These are phyloP conservation scores for Prorocentrum cordatum DNA, from an alignment of 169 alveolate genomes.

Conservation along the genomic window DNA sequence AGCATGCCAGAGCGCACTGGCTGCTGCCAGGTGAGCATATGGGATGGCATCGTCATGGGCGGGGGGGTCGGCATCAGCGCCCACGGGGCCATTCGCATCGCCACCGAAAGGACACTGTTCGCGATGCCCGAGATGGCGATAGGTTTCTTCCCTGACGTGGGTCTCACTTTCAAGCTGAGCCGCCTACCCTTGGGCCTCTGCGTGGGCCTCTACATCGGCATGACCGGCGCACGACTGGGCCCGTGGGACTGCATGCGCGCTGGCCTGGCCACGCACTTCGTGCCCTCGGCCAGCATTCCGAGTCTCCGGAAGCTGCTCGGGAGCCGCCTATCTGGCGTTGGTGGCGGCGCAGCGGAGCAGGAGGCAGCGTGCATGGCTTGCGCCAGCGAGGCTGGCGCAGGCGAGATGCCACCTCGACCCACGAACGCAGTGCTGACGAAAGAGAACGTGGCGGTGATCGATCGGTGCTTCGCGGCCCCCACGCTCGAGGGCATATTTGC, in stretches of 20 bases:
- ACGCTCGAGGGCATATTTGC: background rate
- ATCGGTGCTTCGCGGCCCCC: slow-evolving; percentile 23
- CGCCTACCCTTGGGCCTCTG: background rate
- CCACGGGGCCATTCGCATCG: slow-evolving; percentile 48
- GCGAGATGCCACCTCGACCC: background rate
- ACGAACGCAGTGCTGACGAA: background rate
- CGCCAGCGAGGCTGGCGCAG: too few relatives aligned
- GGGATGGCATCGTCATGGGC: slow-evolving; percentile 58
- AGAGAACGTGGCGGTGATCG: slow-evolving; percentile 7
- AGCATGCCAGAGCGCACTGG: slow-evolving; percentile 19
- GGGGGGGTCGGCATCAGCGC: slow-evolving; percentile 40
- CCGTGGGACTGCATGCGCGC: slow-evolving; percentile 56
- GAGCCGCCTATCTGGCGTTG: too few relatives aligned
- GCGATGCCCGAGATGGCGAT: slow-evolving; percentile 69
- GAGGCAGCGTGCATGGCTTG: too few relatives aligned
- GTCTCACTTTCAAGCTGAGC: slow-evolving; percentile 1
- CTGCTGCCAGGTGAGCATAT: slow-evolving; percentile 16
- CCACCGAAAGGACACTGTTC: slow-evolving; percentile 41
- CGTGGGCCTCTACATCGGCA: slow-evolving; percentile 37
- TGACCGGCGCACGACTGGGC: slow-evolving; percentile 27
- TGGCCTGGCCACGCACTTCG: slow-evolving; percentile 41
- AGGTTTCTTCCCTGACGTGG: slow-evolving; percentile 51
- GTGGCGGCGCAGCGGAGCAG: too few relatives aligned
- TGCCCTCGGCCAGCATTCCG: slow-evolving; percentile 25
- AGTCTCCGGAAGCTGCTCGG: background rate